Evolutionary conservation across 2,329 filamentous ascomycete genomes (phyloP), one percentile per base, ranked within the genome.

Genomic region (Diaporthe humulicola): DNA sequence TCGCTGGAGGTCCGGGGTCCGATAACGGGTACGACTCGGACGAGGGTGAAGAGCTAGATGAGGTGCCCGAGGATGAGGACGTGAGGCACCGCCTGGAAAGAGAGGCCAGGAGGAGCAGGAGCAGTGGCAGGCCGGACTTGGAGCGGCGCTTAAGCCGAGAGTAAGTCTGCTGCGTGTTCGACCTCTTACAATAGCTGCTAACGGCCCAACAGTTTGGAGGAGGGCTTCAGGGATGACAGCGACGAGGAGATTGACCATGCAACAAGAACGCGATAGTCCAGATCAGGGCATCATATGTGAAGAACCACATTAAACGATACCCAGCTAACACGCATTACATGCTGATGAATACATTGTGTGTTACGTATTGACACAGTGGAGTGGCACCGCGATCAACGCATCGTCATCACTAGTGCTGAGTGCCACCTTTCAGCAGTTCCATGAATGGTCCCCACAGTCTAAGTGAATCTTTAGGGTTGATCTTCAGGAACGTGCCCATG

Each of bases 161-260:
- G 86, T 91, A 83, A 82, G 89, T 86, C 36, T 14, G n/a, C 30
- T 50, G 12, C 45, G n/a, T 42, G n/a, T 38, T 58, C 19, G 40
- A 30, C 17, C 57, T 42, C 36, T 73, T 48, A 15, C 8, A 12
- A 36, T 10, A 17, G 36, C 22, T 74, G 73, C 74, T 73, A 58
- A 77, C 61, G 74, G 58, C 69, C 71, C 54, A 76, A 52, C 76
- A 88, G 86, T 79, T 83, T 96, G 70, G 94, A 96, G 82, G 89
- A 93, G 79, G 93, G 92, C 0, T 95, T 95, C 81, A 90, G 90
- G 83, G 93, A 94, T 81, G 92, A 94, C 78, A 94, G 93, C 80
- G 91, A 93, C 73, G 91, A 93, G 50, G 90, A 92, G 72, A 70
- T 40, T 7, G 74, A 72, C 17, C 50, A 56, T 22, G 58, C 66